A percentile compares a stretch with the other conserved stretches of the same genome.
phyloP scores from a whole-genome alignment of 805 yeast species.

The Candida nonsorbophila region DNA sequence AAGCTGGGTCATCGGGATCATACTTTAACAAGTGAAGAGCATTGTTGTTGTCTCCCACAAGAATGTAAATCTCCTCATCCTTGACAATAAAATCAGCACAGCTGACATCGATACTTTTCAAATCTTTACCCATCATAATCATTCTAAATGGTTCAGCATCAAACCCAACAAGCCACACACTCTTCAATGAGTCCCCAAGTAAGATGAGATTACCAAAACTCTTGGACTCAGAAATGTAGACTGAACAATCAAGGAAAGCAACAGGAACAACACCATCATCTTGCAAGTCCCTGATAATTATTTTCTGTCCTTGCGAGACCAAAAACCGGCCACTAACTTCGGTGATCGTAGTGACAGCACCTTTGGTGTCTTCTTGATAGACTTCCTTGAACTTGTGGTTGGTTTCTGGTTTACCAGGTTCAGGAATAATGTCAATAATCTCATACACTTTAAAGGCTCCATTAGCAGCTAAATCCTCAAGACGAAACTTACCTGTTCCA shows the following conservation, averaged over 20 bases:
- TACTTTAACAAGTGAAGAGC: slow-evolving; percentile 72
- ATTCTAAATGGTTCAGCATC: slow-evolving; percentile 93
- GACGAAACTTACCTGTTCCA: slow-evolving; percentile 73
- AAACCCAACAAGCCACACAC: slow-evolving; percentile 79
- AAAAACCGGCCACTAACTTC: slow-evolving; percentile 81
- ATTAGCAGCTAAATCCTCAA: slow-evolving; percentile 75
- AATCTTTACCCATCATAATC: slow-evolving; percentile 72
- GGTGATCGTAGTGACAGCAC: slow-evolving; percentile 74
- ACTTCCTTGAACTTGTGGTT: slow-evolving; percentile 71
- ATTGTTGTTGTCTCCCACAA: slow-evolving; percentile 64
- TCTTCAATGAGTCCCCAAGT: slow-evolving; percentile 74
- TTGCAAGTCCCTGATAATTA: slow-evolving; percentile 74
- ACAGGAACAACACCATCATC: slow-evolving; percentile 90
- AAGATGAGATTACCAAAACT: slow-evolving; percentile 77
- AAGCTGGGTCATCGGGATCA: slow-evolving; percentile 87
- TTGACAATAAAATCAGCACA: slow-evolving; percentile 73
- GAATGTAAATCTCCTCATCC: slow-evolving; percentile 62
- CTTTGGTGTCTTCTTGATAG: slow-evolving; percentile 69
- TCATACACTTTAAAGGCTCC: slow-evolving; percentile 77
- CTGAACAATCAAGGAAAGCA: slow-evolving; percentile 84
- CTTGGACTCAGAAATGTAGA: slow-evolving; percentile 74
- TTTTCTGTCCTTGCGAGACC: slow-evolving; percentile 81
- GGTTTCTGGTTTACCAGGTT: slow-evolving; percentile 80
- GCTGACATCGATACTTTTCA: slow-evolving; percentile 53
- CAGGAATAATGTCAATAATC: slow-evolving; percentile 79